phyloP scores from a whole-genome alignment of 768 basidiomycete species.

The Suillus occidentalis region DNA sequence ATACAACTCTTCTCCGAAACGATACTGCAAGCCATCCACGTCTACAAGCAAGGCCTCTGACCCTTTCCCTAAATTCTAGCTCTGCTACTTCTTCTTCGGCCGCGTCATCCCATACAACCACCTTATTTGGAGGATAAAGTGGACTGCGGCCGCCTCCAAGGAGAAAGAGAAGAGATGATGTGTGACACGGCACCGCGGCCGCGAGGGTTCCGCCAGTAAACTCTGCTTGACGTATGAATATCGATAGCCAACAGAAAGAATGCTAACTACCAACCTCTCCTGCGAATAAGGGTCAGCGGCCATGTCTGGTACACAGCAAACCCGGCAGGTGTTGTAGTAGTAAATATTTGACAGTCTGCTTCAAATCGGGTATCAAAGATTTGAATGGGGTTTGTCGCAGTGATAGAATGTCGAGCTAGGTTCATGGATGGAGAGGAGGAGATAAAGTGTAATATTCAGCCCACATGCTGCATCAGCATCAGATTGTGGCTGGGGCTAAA shows the following conservation, averaged over 20 bases:
- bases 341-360: conserved; percentile 78
- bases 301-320: conserved; percentile 81
- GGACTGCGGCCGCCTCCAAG: conserved; percentile 88
- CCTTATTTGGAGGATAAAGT: conserved; percentile 89
- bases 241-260: conserved; percentile 1
- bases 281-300: conserved; percentile 76
- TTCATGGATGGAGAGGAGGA: conserved; percentile 57
- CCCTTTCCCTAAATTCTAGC: conserved; percentile 84
- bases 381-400: conserved; percentile 69
- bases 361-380: conserved; percentile 81
- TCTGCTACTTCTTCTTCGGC: conserved; percentile 79
- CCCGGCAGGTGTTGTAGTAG: conserved; percentile 73
- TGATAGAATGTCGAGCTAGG: conserved; percentile 82
- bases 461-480: conserved; percentile 18
- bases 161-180: conserved; percentile 81
- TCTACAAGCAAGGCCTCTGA: conserved; percentile 76
- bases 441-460: conserved; percentile 1
- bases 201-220: conserved; percentile 76
- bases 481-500: conserved; percentile 10
- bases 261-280: conserved; percentile 60
- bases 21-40: conserved; percentile 85
- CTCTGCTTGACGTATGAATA: conserved; percentile 46
- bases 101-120: conserved; percentile 86
- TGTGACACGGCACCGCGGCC: conserved; percentile 75
- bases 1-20: conserved; percentile 73